Base-by-base conservation (phyloP, 2,329 filamentous ascomycete genomes). In the Curvularia hawaiiensis region DNA sequence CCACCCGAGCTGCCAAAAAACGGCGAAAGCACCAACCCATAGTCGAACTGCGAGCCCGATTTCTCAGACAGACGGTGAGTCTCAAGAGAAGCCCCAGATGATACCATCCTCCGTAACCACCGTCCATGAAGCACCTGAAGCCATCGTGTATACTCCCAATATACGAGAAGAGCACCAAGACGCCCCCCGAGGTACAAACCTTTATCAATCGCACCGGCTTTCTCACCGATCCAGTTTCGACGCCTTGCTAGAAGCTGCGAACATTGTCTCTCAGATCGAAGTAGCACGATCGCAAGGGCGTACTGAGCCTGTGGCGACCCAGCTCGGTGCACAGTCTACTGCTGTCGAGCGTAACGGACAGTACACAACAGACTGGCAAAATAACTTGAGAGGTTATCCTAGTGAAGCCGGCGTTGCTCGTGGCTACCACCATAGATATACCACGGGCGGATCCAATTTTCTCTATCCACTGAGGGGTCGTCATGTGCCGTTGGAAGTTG, bases 1-100 rank as follows among this genome's bases (percentile, higher is more conserved):
- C 6, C 68, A 74, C 53, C 62, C 68, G 40, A 74, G 66, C 56
- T 75, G 72, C 50, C 62, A 58, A 30, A 55, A 60, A 4, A 51
- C 50, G 3, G 12, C 49, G 20, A n/a, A 40, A 4, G 24, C 39
- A 44, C 11, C 45, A 39, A 26, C 11, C 9, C 30, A 16, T 10
- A 39, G 7, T 14, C 49, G 47, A 35, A 50, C 20, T 26, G 8
- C 30, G 26, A 18, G 22, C n/a, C 35, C 28, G 22, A 28, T 28
- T 14, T 46, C 35, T 6, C 6, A 12, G 9, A 14, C 41, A 18
- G 38, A 43, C 18, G 44, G 33, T 26, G 3, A 26, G n/a, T 11
- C 31, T 44, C 12, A 40, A 55, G 6, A 40, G 56, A 31, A 58
- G 53, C 59, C 61, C 14, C 54, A 56, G 7, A 31, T 47, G 7